A percentile compares a stretch with the other conserved stretches of the same genome.
Conservation (phyloP, 2,329 filamentous ascomycete species). For the Magnaporthiopsis incrustans region DNA sequence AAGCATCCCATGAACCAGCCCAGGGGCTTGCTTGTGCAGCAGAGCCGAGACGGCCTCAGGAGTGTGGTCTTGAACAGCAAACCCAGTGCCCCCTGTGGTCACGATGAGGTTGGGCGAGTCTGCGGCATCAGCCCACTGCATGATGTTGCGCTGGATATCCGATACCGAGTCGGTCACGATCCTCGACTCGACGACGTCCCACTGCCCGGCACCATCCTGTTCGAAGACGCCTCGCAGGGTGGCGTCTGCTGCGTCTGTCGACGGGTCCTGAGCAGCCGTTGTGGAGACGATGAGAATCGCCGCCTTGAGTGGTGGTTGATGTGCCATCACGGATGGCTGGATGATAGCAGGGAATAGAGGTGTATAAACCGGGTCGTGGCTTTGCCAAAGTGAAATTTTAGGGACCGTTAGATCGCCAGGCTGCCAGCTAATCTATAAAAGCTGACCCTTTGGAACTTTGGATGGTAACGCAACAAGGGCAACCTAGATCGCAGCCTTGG, state of each 20-base stretch:
- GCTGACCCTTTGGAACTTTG: too few relatives aligned
- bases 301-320: slow-evolving; percentile 46
- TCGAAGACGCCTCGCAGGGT: slow-evolving; percentile 62
- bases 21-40: slow-evolving; percentile 78
- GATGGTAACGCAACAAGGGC: background rate
- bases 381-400: too few relatives aligned
- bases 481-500: background rate
- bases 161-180: slow-evolving; percentile 74
- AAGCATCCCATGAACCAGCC: slow-evolving; percentile 93
- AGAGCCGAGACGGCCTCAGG: slow-evolving; percentile 71
- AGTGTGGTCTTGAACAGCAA: slow-evolving; percentile 75
- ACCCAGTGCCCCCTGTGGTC: slow-evolving; percentile 89
- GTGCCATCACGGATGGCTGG: background rate
- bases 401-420: too few relatives aligned
- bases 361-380: background rate
- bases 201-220: slow-evolving; percentile 58
- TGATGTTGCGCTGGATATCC: slow-evolving; percentile 68
- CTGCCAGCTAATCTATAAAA: too few relatives aligned
- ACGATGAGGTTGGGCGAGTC: slow-evolving; percentile 66
- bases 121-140: slow-evolving; percentile 60
- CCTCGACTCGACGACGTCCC: slow-evolving; percentile 58
- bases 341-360: background rate
- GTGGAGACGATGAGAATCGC: slow-evolving; percentile 86
- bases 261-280: slow-evolving; percentile 72
- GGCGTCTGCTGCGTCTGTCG: slow-evolving; percentile 65